Base-by-base conservation (phyloP, 441 rosid species). In the Melastoma candidum region DNA sequence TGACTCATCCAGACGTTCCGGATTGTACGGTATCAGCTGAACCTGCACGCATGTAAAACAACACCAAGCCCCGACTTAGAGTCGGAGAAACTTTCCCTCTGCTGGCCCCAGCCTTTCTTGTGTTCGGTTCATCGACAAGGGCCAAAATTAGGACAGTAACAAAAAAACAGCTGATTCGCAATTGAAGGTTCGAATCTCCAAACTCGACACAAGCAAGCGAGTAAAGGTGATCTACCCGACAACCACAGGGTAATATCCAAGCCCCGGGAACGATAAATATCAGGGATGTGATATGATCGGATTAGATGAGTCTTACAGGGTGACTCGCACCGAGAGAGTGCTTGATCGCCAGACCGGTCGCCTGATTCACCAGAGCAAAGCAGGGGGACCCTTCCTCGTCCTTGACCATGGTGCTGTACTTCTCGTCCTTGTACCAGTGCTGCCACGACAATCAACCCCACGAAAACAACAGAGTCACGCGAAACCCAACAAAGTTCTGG, bases 361-460 rank as follows among this genome's bases (percentile, higher is more conserved):
- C 85, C 66, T 85, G 85, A 66, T 88, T 88, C 14, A 88, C 81
- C 51, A 83, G 72, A 63, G 94, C 63, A 67, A 92, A 87, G 73
- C 79, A 66, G 12, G 98, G 96, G 49, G 12, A 65, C 13, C 96
- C 95, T 10, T 77, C 98, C 64, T 68, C 80, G 54, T 92, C 96
- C 64, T 83, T 87, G 54, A 85, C 93, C 45, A 74, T 68, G 5
- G 85, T 79, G 66, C 95, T 85, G 72, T 54, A 83, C 68, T 77
- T 85, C 75, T 81, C 82, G 58, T 85, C 96, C 72, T 87, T 90
- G 74, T 65, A 82, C 97, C 97, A 90, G 54, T 78, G 77, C 97
- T 90, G 58, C 74, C 60, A 48, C 58, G 65, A 63, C 2, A 7
- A 63, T 17, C 22, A 17, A 17, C 22, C 22, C 22, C 22, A 17